Percentiles rank a stretch among this genome's conserved stretches.
phyloP scores from a whole-genome alignment of 768 basidiomycete species.

The Lyophyllum shimeji region DNA sequence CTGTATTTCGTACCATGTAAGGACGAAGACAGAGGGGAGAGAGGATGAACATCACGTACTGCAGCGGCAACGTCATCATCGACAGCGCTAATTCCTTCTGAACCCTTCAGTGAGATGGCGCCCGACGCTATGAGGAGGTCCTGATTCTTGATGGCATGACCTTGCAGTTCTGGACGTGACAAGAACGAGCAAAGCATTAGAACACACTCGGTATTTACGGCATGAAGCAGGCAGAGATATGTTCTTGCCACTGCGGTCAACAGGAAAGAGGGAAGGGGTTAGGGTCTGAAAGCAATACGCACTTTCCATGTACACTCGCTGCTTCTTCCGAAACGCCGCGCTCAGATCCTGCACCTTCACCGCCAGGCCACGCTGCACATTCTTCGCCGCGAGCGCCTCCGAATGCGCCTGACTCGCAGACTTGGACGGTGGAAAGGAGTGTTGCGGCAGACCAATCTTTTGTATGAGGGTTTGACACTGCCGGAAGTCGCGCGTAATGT shows the following conservation, averaged over 20 bases:
- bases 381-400: conserved; percentile 75
- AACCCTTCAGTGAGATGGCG: conserved; percentile 73
- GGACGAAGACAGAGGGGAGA: conserved; percentile 4
- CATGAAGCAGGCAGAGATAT: not conserved
- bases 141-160: conserved; percentile 97
- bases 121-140: conserved; percentile 91
- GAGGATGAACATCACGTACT: conserved; percentile 45
- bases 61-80: conserved; percentile 91
- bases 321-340: conserved; percentile 93
- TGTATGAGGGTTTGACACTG: conserved; percentile 67
- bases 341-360: conserved; percentile 94
- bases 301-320: conserved; percentile 98
- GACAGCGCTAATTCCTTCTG: conserved; percentile 79
- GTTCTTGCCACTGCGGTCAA: not conserved
- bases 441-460: conserved; percentile 62
- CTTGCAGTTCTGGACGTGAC: conserved; percentile 69
- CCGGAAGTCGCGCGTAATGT: conserved; percentile 87
- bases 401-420: conserved; percentile 38
- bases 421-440: conserved; percentile 63
- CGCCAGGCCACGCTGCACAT: conserved; percentile 95
- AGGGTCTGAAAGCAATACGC: conserved; percentile 41
- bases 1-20: conserved; percentile 12
- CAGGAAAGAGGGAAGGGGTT: not conserved
- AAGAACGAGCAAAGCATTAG: conserved; percentile 7
- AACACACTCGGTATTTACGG: conserved; percentile 16